phyloP scores from a whole-genome alignment of 2,329 filamentous ascomycete species.

The Fusarium stilboides region DNA sequence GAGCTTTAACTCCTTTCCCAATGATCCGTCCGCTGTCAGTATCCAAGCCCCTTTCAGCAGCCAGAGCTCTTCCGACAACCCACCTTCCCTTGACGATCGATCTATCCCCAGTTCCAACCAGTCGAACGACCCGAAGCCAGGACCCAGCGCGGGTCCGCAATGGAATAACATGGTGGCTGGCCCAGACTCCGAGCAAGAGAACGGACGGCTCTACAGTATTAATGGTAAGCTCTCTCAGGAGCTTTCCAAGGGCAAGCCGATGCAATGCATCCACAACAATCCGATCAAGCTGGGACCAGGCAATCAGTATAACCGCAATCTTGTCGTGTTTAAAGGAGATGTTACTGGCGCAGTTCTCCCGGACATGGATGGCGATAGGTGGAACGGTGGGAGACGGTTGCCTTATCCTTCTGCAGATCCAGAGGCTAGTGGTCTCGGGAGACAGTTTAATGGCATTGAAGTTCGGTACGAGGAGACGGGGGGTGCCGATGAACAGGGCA shows the following conservation, averaged over 20 bases:
- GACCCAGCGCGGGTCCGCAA: neutral
- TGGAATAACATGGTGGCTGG: neutral
- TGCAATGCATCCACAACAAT: neutral
- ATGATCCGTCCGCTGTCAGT: neutral
- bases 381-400: neutral
- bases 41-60: no score
- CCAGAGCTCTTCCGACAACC: no score
- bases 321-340: rapidly evolving
- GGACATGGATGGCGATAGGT: neutral
- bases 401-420: neutral
- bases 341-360: rapidly evolving
- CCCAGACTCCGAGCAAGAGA: neutral
- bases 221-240: neutral
- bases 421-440: neutral
- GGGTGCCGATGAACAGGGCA: neutral
- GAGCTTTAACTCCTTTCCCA: no score
- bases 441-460: conserved; percentile 6
- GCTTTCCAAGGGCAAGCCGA: neutral
- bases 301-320: neutral
- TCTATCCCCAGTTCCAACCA: no score
- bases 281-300: neutral
- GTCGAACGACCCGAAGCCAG: neutral
- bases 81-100: neutral
- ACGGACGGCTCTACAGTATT: neutral
- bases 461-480: neutral